Evolutionary conservation across 306 rosid species (phyloP).

Genomic region (cucumber (Cucumis sativus)): DNA sequence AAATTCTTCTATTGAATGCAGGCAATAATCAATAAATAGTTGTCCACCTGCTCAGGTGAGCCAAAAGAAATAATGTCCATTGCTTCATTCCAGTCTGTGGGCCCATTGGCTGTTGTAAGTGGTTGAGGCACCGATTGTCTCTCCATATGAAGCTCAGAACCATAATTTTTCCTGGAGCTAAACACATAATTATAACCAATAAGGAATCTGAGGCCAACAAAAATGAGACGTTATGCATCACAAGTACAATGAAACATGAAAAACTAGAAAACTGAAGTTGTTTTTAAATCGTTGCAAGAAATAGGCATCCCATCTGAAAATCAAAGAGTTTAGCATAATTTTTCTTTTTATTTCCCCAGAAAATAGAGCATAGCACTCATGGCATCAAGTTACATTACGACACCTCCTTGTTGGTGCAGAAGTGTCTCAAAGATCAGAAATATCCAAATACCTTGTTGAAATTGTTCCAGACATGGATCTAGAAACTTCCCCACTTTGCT

Average conservation of each 20-base stretch:
- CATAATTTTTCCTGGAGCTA: slow-evolving; percentile 48
- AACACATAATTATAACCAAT: neutral
- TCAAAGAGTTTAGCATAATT: neutral
- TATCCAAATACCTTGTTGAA: slow-evolving; percentile 29
- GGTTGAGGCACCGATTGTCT: slow-evolving; percentile 46
- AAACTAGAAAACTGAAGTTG: neutral
- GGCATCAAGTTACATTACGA: neutral
- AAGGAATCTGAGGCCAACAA: neutral
- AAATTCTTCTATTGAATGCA: neutral
- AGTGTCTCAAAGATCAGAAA: neutral
- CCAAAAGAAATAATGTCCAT: slow-evolving; percentile 83
- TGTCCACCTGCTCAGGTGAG: slow-evolving; percentile 87
- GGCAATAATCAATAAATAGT: neutral
- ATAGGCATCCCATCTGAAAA: neutral
- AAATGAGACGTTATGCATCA: neutral
- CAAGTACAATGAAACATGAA: neutral
- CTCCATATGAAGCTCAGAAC: slow-evolving; percentile 55
- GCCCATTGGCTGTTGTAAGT: slow-evolving; percentile 47
- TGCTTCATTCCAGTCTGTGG: slow-evolving; percentile 97
- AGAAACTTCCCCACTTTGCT: slow-evolving; percentile 80
- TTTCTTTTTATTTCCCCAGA: neutral
- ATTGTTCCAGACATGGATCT: slow-evolving; percentile 67
- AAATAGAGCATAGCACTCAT: neutral
- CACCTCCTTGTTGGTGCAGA: neutral
- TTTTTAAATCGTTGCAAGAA: neutral